These are phyloP conservation scores for Colletotrichum costaricense DNA, from an alignment of 2,329 filamentous ascomycete species.

Conservation along the genomic window DNA sequence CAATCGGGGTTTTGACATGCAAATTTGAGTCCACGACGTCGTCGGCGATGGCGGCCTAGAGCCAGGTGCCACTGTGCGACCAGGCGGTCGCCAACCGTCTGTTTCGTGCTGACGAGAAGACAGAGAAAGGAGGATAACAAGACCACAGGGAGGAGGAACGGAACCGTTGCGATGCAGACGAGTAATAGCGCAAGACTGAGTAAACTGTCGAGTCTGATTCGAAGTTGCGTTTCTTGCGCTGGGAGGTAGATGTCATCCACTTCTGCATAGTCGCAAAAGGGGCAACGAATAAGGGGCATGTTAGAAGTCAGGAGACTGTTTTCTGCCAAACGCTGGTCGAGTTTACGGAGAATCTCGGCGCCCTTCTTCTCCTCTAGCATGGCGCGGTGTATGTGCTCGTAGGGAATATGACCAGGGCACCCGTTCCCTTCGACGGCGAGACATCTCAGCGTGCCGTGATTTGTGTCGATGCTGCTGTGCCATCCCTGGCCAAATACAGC, in stretches of 20 bases:
- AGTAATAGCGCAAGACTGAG: slow-evolving; percentile 62
- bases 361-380: slow-evolving; percentile 77
- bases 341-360: slow-evolving; percentile 75
- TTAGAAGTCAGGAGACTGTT: slow-evolving; percentile 80
- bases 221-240: slow-evolving; percentile 63
- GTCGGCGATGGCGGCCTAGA: slow-evolving; percentile 75
- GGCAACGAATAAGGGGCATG: slow-evolving; percentile 83
- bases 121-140: slow-evolving; percentile 59
- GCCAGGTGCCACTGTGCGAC: slow-evolving; percentile 66
- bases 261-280: slow-evolving; percentile 93
- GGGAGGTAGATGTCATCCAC: slow-evolving; percentile 81
- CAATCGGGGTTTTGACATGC: slow-evolving; percentile 79
- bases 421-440: slow-evolving; percentile 78
- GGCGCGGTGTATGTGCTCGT: slow-evolving; percentile 77
- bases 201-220: slow-evolving; percentile 64
- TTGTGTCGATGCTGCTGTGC: slow-evolving; percentile 80
- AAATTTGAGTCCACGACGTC: slow-evolving; percentile 80
- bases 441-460: slow-evolving; percentile 81
- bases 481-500: slow-evolving; percentile 95
- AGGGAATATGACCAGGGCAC: slow-evolving; percentile 81
- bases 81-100: slow-evolving; percentile 55
- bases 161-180: slow-evolving; percentile 64
- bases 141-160: slow-evolving; percentile 66
- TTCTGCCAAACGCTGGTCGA: slow-evolving; percentile 83
- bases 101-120: slow-evolving; percentile 55